Percentiles rank a stretch among this genome's conserved stretches.
Conservation (phyloP, 2,329 filamentous ascomycete genomes). For the Cladosporium cucumerinum region DNA sequence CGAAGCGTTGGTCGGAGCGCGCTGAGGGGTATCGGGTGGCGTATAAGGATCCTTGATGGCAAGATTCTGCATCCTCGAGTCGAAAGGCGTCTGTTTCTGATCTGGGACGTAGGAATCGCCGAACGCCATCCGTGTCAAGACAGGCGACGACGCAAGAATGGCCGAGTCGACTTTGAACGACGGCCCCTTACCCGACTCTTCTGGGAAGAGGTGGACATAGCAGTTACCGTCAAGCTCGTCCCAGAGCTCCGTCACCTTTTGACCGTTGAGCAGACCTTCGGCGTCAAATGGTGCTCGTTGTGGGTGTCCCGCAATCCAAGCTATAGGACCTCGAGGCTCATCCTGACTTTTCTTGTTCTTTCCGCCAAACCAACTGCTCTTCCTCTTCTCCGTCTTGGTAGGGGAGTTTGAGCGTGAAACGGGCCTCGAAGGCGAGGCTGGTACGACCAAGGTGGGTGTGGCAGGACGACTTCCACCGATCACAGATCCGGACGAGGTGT, state of each 20-base stretch:
- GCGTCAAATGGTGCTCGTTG: slow-evolving; percentile 57
- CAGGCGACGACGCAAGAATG: slow-evolving; percentile 55
- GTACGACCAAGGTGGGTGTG: slow-evolving; percentile 25
- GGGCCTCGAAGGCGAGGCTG: slow-evolving; percentile 18
- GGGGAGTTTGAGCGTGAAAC: slow-evolving; percentile 5
- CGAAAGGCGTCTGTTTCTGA: slow-evolving; percentile 34
- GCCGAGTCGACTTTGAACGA: slow-evolving; percentile 61
- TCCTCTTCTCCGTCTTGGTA: slow-evolving; percentile 29
- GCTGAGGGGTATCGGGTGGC: slow-evolving; percentile 29
- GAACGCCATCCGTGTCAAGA: slow-evolving; percentile 54
- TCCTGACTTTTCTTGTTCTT: slow-evolving; percentile 33
- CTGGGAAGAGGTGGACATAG: slow-evolving; percentile 60
- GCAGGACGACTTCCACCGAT: slow-evolving; percentile 23
- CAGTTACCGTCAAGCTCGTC: slow-evolving; percentile 58
- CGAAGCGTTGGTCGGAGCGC: slow-evolving; percentile 24
- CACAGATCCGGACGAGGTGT: slow-evolving; percentile 18
- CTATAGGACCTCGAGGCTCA: slow-evolving; percentile 40
- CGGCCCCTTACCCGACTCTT: slow-evolving; percentile 53
- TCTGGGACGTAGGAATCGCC: slow-evolving; percentile 46
- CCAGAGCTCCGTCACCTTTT: slow-evolving; percentile 59
- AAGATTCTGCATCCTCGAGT: slow-evolving; percentile 30
- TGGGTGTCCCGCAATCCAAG: slow-evolving; percentile 59
- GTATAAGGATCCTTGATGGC: slow-evolving; percentile 28
- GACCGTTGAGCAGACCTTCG: slow-evolving; percentile 47
- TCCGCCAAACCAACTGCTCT: slow-evolving; percentile 32